Conservation (phyloP, 208 protist genomes). For the Leishmania turanica region DNA sequence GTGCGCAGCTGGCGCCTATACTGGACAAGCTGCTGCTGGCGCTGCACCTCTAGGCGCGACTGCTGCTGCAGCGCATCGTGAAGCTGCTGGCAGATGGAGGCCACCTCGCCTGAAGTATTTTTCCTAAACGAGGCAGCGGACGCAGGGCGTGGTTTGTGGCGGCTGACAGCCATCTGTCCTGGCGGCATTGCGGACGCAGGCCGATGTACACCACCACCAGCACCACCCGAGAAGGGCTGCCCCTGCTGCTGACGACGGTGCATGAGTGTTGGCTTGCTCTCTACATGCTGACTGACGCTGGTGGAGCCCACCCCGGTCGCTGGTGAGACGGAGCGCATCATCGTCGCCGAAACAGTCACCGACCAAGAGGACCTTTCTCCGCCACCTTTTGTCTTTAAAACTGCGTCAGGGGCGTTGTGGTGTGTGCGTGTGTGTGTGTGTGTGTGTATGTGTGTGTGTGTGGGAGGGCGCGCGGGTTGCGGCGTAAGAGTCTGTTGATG, state of each 20-base stretch:
- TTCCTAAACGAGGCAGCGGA: neutral
- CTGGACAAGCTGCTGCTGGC: slow-evolving; percentile 35
- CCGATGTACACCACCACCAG: neutral
- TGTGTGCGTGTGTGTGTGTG: neutral
- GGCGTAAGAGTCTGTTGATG: no score
- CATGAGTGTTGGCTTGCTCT: neutral
- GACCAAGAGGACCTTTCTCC: neutral
- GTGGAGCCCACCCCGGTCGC: neutral
- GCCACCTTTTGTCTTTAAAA: neutral
- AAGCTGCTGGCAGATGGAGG: slow-evolving; percentile 54
- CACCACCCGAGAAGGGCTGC: no score
- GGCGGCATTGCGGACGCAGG: neutral
- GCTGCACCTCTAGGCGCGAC: slow-evolving; percentile 37
- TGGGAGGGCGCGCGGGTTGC: no score
- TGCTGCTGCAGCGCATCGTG: slow-evolving; percentile 38
- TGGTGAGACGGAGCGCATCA: neutral
- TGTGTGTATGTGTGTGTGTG: neutral
- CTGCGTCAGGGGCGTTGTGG: neutral
- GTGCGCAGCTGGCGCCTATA: slow-evolving; percentile 55
- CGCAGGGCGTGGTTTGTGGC: neutral
- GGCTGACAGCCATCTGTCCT: neutral
- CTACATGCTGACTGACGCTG: slow-evolving; percentile 21
- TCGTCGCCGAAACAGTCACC: neutral
- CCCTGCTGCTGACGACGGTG: slow-evolving; percentile 1
- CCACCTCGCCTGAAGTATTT: slow-evolving; percentile 26